Evolutionary conservation across 345 rosid genomes (phyloP), one percentile per base, ranked within the genome.

Genomic region (Boechera retrofracta): DNA sequence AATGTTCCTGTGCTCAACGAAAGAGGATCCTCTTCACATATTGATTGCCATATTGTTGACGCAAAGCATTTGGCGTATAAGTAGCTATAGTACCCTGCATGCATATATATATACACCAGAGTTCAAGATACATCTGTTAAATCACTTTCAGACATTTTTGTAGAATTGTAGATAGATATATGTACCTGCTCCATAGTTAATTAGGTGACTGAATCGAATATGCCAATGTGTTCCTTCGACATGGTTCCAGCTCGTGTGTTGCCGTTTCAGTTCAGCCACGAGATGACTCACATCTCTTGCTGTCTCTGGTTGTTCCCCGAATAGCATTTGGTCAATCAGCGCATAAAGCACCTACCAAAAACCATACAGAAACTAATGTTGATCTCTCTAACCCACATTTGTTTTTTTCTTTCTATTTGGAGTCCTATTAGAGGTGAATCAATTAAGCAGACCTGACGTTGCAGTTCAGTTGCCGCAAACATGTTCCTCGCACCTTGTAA

Each of bases 401-500:
- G 12, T 7, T 32, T 15, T 39, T 21, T 21, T 21, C 24, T 21
- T 18, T 36, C 39, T 64, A 24, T 24, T n/a, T 29, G 41, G 58
- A 66, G 41, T 21, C 4, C 9, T 64, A 45, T 41, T 36, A 16
- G 60, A 63, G 38, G 49, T 55, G 62, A 29, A 47, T 38, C 38
- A 48, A 35, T 36, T 47, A 76, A 76, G 49, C 69, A 67, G 60
- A 94, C 98, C 98, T 92, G 98, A 7, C 93, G 94, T 74, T 95
- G 98, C 84, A 95, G 58, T 78, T 92, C 99, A 7, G 99, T 95
- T 18, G 99, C 98, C 0, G 92, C 88, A 82, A 95, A 92, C 98
- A 95, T 90, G 77, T 89, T 86, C 83, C 86, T 90, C 47, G 98
- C 97, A 73, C 82, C 88, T 74, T 85, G 97, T 85, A 95, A 81